phyloP scores from a whole-genome alignment of 495 filamentous ascomycete species.

The Choiromyces venosus region DNA sequence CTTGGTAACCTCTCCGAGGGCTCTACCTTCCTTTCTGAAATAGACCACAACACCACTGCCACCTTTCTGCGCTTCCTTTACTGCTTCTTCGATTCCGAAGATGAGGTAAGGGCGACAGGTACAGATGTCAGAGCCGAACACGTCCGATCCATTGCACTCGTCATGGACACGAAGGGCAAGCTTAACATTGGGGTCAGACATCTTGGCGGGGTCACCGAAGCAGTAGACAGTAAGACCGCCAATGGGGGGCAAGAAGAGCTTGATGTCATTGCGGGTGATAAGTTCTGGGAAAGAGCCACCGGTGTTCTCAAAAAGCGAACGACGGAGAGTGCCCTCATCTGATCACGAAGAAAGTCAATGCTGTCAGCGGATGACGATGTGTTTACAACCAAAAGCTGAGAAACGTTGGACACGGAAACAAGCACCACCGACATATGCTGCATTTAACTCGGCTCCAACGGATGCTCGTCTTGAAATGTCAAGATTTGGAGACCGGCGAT shows the following conservation, averaged over 20 bases:
- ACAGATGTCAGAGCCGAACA: slow-evolving; percentile 98
- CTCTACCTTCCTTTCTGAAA: slow-evolving; percentile 95
- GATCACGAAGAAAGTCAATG: slow-evolving; percentile 4
- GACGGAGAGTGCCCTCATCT: slow-evolving; percentile 81
- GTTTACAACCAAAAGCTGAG: neutral
- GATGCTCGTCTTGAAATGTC: neutral
- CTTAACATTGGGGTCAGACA: slow-evolving; percentile 78
- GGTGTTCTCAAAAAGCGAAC: slow-evolving; percentile 88
- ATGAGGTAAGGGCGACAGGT: slow-evolving; percentile 96
- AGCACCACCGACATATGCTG: slow-evolving; percentile 7
- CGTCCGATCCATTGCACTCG: slow-evolving; percentile 95
- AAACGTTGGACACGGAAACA: slow-evolving; percentile 7
- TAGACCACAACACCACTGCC: slow-evolving; percentile 97
- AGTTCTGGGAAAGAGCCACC: slow-evolving; percentile 55
- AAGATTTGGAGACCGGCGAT: neutral
- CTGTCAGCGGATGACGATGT: slow-evolving; percentile 9
- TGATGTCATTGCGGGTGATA: slow-evolving; percentile 79
- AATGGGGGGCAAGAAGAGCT: slow-evolving; percentile 92
- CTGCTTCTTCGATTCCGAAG: slow-evolving; percentile 93
- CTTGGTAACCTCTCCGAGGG: slow-evolving; percentile 96
- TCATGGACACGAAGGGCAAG: slow-evolving; percentile 91
- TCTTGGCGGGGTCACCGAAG: slow-evolving; percentile 89
- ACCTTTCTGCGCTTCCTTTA: slow-evolving; percentile 91
- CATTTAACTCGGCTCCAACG: neutral
- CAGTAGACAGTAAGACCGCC: slow-evolving; percentile 95